Evolutionary conservation across 768 basidiomycete species (phyloP), one percentile per base, ranked within the genome.

Genomic region (Leccinum ochraceum): DNA sequence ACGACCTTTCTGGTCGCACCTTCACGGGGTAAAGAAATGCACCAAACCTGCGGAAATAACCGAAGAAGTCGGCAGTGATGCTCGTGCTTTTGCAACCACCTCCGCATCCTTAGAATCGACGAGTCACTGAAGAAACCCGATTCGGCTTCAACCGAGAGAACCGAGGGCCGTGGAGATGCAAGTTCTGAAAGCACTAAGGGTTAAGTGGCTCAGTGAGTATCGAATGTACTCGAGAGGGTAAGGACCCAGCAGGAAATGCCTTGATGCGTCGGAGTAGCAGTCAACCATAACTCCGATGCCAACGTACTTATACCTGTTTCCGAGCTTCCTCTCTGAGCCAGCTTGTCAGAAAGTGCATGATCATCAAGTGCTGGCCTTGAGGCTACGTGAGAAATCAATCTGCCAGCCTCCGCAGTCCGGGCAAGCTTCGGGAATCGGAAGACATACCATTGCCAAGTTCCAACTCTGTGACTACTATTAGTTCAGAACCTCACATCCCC

Each of bases 81-180:
- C 22, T 56, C 10, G 34, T 61, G n/a, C 46, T 50, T n/a, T 30
- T 54, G 74, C 85, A 87, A 70, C 84, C 86, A 81, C 64, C 73
- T 81, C 44, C 81, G 86, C 26, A 71, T 78, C 20, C 83, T 82
- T 26, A 77, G 86, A 61, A 76, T 88, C 57, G 4, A 84, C 86
- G 7, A 32, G 11, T 73, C 79, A 39, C 72, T 36, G 34, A 36
- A 78, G 76, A 54, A 74, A 80, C 60, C 85, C 22, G 37, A 39
- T 87, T 87, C 71, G 75, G 79, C 37, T 84, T 58, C 51, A 50
- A 56, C 51, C 22, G 55, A 59, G 64, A 60, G 48, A 62, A 54
- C 55, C 1, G 58, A 51, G 13, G 64, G 53, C 49, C 32, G 53
- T 63, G n/a, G 58, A 63, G 49, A 56, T 37, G 44, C 59, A 59